Percentiles rank a stretch among this genome's conserved stretches.
These are phyloP conservation scores for Aspergillus niger DNA, from an alignment of 2,329 filamentous ascomycete genomes.

Conservation along the genomic window DNA sequence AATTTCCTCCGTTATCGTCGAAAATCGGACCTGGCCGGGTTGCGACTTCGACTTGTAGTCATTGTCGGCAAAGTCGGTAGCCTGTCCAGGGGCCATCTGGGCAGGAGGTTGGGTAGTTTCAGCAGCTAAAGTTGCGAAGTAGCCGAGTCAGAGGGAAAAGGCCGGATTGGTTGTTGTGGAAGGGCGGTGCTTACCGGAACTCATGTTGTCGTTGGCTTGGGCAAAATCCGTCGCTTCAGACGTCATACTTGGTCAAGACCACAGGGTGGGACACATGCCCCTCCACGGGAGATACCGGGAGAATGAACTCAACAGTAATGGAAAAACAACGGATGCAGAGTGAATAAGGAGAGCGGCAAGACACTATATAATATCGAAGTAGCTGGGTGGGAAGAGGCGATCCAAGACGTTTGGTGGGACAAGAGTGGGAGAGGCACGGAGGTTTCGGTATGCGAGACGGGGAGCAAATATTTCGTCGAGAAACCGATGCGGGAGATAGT, in stretches of 20 bases:
- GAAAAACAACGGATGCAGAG: not conserved
- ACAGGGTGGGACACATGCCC: slow-evolving; percentile 38
- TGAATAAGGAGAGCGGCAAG: not conserved
- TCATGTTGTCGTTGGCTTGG: slow-evolving; percentile 27
- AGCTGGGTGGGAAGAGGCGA: not conserved
- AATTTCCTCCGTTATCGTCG: slow-evolving; percentile 71
- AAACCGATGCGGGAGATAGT: slow-evolving; percentile 17
- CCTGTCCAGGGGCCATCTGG: slow-evolving; percentile 27
- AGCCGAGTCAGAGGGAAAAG: slow-evolving; percentile 11
- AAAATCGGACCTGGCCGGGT: slow-evolving; percentile 64
- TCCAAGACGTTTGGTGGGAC: slow-evolving; percentile 3
- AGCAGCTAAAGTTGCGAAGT: slow-evolving; percentile 17
- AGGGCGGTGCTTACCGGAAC: slow-evolving; percentile 34
- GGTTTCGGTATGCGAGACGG: slow-evolving; percentile 29
- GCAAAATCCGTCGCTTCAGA: slow-evolving; percentile 36
- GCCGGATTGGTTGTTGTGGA: slow-evolving; percentile 10
- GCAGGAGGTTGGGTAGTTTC: slow-evolving; percentile 22
- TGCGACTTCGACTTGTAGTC: slow-evolving; percentile 35
- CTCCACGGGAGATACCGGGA: slow-evolving; percentile 24
- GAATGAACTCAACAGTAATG: not conserved
- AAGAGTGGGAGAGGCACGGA: slow-evolving; percentile 36
- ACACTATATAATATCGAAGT: not conserved
- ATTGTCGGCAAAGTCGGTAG: slow-evolving; percentile 26
- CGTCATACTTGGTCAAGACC: slow-evolving; percentile 37
- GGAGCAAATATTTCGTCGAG: slow-evolving; percentile 34